Percentiles rank a stretch among this genome's conserved stretches.
These are phyloP conservation scores for Neurospora sp. DNA, from an alignment of 495 filamentous ascomycete species.

Conservation along the genomic window DNA sequence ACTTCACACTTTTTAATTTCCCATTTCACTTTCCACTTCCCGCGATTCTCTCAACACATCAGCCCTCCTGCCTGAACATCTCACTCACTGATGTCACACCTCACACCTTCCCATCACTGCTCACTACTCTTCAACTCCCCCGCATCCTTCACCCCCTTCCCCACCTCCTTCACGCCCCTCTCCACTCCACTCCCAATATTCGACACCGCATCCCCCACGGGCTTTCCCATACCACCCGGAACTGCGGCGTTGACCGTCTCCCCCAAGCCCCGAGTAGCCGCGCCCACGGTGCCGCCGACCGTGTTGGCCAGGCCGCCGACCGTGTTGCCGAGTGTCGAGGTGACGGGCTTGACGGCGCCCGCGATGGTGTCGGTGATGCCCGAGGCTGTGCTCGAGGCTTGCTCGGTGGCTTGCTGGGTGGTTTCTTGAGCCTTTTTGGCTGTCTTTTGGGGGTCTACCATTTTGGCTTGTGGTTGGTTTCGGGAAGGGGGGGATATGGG, in stretches of 20 bases:
- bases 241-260: slow-evolving; percentile 52
- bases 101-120: background rate
- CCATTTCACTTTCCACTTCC: background rate
- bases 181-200: slow-evolving; percentile 47
- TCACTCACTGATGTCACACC: too few species aligned
- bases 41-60: too few species aligned
- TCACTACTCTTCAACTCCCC: slow-evolving; percentile 43
- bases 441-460: background rate
- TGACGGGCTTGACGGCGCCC: slow-evolving; percentile 46
- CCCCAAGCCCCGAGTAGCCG: slow-evolving; percentile 50
- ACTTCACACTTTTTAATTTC: background rate
- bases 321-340: slow-evolving; percentile 43
- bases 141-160: slow-evolving; percentile 52
- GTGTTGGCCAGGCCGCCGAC: slow-evolving; percentile 44
- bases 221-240: slow-evolving; percentile 44
- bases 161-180: slow-evolving; percentile 40
- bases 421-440: slow-evolving; percentile 4
- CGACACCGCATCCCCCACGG: slow-evolving; percentile 51
- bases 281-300: slow-evolving; percentile 54
- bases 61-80: too few species aligned
- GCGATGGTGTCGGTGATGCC: slow-evolving; percentile 50
- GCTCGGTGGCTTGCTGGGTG: slow-evolving; percentile 15
- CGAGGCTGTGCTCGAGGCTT: slow-evolving; percentile 37
- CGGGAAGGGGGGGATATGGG: background rate
- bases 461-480: background rate